These are phyloP conservation scores for Rhodotorula kratochvilovae DNA, from an alignment of 768 basidiomycete species.

Conservation along the genomic window DNA sequence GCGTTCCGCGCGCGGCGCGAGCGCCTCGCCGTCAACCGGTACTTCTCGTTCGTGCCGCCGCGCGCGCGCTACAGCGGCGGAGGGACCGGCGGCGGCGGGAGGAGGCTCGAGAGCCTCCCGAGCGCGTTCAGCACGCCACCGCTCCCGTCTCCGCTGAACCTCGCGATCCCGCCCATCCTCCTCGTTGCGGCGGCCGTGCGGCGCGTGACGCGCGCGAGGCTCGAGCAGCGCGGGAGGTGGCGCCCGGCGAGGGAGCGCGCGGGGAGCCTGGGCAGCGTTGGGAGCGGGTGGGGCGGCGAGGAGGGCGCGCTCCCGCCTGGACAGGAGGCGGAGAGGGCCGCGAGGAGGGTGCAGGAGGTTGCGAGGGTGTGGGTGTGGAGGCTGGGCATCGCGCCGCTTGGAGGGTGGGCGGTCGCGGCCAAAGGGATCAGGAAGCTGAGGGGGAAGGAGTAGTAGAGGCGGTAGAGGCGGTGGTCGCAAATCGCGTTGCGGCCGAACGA, in stretches of 20 bases:
- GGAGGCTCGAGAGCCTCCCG: conserved; percentile 22
- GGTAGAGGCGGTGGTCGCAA: too few species aligned
- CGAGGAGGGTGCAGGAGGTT: conserved; percentile 24
- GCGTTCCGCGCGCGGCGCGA: conserved; percentile 37
- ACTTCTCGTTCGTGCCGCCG: conserved; percentile 35
- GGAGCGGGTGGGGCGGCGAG: background rate
- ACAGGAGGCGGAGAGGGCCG: conserved; percentile 14
- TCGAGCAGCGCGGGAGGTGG: background rate
- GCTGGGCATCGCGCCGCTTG: conserved; percentile 29
- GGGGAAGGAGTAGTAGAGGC: conserved; percentile 19
- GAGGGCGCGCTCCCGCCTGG: background rate
- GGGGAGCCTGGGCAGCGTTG: background rate
- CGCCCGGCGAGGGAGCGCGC: background rate
- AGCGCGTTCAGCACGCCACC: conserved; percentile 35
- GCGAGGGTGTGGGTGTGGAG: conserved; percentile 38
- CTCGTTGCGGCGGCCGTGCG: background rate
- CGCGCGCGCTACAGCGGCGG: background rate
- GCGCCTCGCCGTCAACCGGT: conserved; percentile 35
- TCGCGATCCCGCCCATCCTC: conserved; percentile 6
- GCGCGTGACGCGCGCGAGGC: background rate
- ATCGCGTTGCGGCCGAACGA: too few species aligned
- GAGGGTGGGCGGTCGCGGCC: conserved; percentile 29
- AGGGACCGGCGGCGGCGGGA: background rate
- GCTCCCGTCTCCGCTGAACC: conserved; percentile 26
- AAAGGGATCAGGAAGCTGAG: conserved; percentile 26